Conservation (phyloP, 169 alveolate species). For the Plasmodium malariae region DNA sequence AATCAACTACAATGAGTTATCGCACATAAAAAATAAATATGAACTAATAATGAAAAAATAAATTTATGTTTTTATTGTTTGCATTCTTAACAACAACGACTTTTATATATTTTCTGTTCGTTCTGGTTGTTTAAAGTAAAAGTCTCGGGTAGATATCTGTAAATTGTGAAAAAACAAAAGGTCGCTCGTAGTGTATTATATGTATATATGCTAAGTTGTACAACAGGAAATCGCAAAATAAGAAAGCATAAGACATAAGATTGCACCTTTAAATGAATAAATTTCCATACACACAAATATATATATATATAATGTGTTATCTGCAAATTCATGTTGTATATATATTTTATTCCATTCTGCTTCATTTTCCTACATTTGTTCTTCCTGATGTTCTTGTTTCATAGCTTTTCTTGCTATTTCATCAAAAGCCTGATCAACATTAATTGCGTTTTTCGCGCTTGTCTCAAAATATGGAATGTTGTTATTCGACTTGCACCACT, state of each 20-base stretch:
- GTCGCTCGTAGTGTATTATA: neutral
- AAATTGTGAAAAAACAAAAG: constrained; percentile 17
- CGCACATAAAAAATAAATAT: constrained; percentile 20
- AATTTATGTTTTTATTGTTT: constrained; percentile 16
- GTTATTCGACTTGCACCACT: constrained; percentile 94
- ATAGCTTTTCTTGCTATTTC: constrained; percentile 92
- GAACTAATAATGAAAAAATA: constrained; percentile 14
- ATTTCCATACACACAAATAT: neutral
- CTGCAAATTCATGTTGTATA: neutral
- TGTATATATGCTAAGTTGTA: neutral
- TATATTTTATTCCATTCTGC: neutral
- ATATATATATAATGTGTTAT: neutral
- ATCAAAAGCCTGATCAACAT: constrained; percentile 96
- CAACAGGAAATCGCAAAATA: neutral
- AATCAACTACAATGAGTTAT: constrained; percentile 29
- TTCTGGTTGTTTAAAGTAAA: constrained; percentile 62
- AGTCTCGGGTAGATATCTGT: constrained; percentile 76
- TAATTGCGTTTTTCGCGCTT: constrained; percentile 96
- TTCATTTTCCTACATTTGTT: constrained; percentile 82
- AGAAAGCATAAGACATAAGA: neutral
- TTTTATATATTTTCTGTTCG: constrained; percentile 51
- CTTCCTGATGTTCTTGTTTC: constrained; percentile 90
- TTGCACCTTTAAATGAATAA: neutral
- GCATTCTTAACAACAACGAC: constrained; percentile 48
- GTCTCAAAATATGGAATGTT: constrained; percentile 96